Base-by-base conservation (phyloP, 75 land plant species). In the Pinus tabuliformis region DNA sequence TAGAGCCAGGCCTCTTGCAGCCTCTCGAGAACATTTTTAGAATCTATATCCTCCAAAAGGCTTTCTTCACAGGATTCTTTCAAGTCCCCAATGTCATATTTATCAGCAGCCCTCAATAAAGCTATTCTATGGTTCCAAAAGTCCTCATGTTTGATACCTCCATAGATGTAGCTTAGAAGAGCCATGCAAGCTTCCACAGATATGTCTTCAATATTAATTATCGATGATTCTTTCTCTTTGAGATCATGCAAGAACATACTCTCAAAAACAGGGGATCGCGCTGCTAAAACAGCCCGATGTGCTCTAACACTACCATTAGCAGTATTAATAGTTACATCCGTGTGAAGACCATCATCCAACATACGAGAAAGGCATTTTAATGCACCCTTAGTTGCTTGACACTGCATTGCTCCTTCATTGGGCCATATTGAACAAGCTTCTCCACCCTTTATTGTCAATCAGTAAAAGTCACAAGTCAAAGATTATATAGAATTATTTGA, bases 61-160 rank as follows among this genome's bases (percentile, higher is more conserved):
- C 97, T 94, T 65, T 92, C 92, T 71, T 94, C 97, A 56, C 97
- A 94, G 52, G 84, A 83, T 56, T 94, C 90, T 81, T 90, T 94
- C 42, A 94, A 78, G 70, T 86, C 92, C 7, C 60, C 26, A 22
- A 94, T 94, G 73, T 88, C 95, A 37, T 92, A 94, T 74, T 94
- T 94, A 77, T 94, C 86, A 66, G 97, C 88, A 9, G 97, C 95
- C 1, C 82, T 86, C 26, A 94, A 80, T 8, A 94, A 76, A 8
- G 92, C 75, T 56, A 90, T 57, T 15, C 97, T 80, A 62, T 94
- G 94, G 81, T 82, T 85, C 86, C 88, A 91, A 79, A 94, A 94
- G 56, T 83, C 85, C 21, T 88, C 88, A 62, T 83, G 87, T 18
- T 81, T 88, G 56, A 94, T 88, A 57, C 70, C 82, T 20, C 97